A percentile compares a stretch with the other conserved stretches of the same genome.
Evolutionary conservation across 2,329 filamentous ascomycete genomes (phyloP).

Genomic region (Cytospora leucostoma): DNA sequence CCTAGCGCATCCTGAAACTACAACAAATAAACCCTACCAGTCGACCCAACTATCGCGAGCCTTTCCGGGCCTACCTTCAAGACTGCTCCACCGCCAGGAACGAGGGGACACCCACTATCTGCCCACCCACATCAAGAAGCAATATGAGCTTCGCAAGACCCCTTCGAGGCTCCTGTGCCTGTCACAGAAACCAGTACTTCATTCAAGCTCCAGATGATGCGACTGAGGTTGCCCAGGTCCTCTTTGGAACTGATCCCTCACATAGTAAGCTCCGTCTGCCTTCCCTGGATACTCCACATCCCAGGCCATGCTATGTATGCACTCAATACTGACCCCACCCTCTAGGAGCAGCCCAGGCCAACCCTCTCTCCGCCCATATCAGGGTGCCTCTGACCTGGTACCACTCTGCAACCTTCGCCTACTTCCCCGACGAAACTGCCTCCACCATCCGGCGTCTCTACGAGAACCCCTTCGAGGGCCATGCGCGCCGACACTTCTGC

Average conservation of each 20-base stretch:
- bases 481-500: constrained; percentile 77
- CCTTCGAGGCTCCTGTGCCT: constrained; percentile 78
- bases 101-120: neutral
- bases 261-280: constrained; percentile 63
- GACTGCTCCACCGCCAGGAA: neutral
- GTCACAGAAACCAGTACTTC: constrained; percentile 81
- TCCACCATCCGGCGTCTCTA: constrained; percentile 67
- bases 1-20: no score
- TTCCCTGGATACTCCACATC: neutral
- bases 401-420: constrained; percentile 71
- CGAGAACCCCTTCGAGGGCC: constrained; percentile 57
- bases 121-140: neutral
- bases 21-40: no score
- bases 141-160: constrained; percentile 52
- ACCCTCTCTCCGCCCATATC: constrained; percentile 77
- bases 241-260: constrained; percentile 70
- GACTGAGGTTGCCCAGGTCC: constrained; percentile 62
- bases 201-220: constrained; percentile 66
- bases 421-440: constrained; percentile 76
- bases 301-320: neutral
- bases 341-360: constrained; percentile 65
- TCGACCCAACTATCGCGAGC: no score
- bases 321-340: constrained; percentile 26
- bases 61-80: neutral
- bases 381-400: constrained; percentile 82